Conservation (phyloP, 2,329 filamentous ascomycete genomes). For the Ceratocystis eucalypticola region DNA sequence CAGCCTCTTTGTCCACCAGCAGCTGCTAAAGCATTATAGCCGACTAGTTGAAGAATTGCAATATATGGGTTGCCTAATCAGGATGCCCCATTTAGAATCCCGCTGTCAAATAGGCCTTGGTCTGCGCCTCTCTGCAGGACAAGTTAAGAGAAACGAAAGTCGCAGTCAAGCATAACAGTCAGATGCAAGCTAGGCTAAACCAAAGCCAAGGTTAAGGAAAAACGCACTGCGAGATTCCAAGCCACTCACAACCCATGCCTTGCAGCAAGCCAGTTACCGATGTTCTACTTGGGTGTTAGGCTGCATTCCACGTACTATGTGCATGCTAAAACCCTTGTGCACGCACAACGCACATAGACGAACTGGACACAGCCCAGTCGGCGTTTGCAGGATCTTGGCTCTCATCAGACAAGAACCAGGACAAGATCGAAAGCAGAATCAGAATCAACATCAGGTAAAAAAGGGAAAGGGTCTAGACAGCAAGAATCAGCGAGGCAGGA, state of each 20-base stretch:
- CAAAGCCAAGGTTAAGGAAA: background rate
- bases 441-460: background rate
- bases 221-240: background rate
- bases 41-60: background rate
- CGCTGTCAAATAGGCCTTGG: background rate
- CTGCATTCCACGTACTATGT: background rate
- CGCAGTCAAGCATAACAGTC: no score
- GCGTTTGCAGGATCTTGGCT: background rate
- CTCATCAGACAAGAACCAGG: background rate
- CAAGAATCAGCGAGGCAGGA: background rate
- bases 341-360: background rate
- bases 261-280: background rate
- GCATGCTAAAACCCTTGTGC: background rate
- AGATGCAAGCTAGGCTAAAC: background rate
- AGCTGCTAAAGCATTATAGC: background rate
- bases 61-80: background rate
- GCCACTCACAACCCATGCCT: background rate
- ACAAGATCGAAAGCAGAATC: background rate
- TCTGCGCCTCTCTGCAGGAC: conserved; percentile 3
- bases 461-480: background rate
- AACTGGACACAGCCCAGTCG: background rate
- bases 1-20: background rate
- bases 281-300: background rate
- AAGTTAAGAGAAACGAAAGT: background rate
- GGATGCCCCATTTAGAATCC: background rate